Conservation (phyloP, 2,329 filamentous ascomycete species). For the Pleomassaria siparia region DNA sequence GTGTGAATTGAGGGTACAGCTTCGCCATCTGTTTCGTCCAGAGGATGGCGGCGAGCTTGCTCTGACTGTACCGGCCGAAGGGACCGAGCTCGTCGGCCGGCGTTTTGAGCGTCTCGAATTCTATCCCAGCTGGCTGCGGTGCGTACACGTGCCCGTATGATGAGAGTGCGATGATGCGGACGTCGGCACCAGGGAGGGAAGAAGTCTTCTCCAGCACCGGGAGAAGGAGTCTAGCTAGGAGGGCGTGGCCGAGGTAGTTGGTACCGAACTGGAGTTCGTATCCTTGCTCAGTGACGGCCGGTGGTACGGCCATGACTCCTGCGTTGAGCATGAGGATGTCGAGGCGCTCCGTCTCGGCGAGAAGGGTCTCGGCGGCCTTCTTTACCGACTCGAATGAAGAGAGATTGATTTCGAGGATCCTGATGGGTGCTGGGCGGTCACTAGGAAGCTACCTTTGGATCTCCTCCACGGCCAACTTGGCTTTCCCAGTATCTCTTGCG, state of each 20-base stretch:
- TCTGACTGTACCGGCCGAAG: constrained; percentile 46
- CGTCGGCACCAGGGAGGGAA: constrained; percentile 8
- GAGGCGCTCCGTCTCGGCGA: constrained; percentile 26
- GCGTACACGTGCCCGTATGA: constrained; percentile 4
- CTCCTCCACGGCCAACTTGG: neutral
- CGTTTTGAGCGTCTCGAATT: constrained; percentile 1
- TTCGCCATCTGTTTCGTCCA: constrained; percentile 43
- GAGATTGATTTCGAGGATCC: neutral
- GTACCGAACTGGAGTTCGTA: constrained; percentile 51
- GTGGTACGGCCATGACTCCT: constrained; percentile 32
- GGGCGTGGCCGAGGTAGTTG: constrained; percentile 50
- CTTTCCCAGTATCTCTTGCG: neutral
- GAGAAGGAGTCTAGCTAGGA: constrained; percentile 46
- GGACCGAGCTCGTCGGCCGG: constrained; percentile 21
- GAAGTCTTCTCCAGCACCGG: constrained; percentile 38
- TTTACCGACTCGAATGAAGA: neutral
- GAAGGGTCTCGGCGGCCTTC: neutral
- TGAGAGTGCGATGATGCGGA: constrained; percentile 19
- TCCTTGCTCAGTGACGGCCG: constrained; percentile 43
- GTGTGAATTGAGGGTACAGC: constrained; percentile 44
- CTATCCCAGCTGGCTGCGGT: constrained; percentile 7
- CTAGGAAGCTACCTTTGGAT: neutral
- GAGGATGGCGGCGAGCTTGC: constrained; percentile 51
- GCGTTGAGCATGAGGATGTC: constrained; percentile 49
- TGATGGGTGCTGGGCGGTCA: neutral